Base-by-base conservation (phyloP, 225 moss, liverwort and hornwort species). In the Physcomitrellopsis africana region DNA sequence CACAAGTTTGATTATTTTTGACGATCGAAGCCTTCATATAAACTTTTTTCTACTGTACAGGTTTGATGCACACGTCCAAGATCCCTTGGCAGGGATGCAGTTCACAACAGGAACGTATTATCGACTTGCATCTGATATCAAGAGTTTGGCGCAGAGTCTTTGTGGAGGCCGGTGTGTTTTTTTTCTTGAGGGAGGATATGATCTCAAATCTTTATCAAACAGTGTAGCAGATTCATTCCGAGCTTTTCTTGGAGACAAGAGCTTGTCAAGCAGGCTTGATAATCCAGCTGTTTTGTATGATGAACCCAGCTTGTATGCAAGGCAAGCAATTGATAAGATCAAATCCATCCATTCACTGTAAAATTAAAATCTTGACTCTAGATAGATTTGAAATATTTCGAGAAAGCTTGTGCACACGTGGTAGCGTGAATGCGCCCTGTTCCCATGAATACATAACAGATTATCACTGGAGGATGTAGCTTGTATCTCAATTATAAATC, bases 211-310 rank as follows among this genome's bases (percentile, higher is more conserved):
- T 19, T 80, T 96, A 32, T 94, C 96, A 1, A 91, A 92, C 72
- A 96, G 96, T 78, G 96, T 96, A 37, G 96, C 94, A 60, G 96
- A 96, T 62, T 83, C 94, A 19, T 96, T 96, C 75, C 91, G 96
- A 70, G 92, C 94, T 10, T 91, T 96, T 79, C 80, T 92, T 49
- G 96, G 96, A 88, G 94, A 94, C 65, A 84, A 87, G 73, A 96
- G 96, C 75, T 74, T 84, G 86, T 91, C 94, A 51, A 82, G 46
- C 46, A 86, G 84, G 62, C 77, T 89, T 54, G 94, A 96, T 60
- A 96, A 96, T 74, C 96, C 96, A 62, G 94, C 91, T 74, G 81
- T 90, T 55, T 75, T 96, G 43, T 91, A 91, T 68, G 96, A 96
- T 77, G 96, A 96, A 80, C 96, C 96, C 24, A 91, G 84, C 66